Evolutionary conservation across 129 eudicot species (phyloP), one percentile per base, ranked within the genome.

Genomic region (Chrysanthemum seticuspe): DNA sequence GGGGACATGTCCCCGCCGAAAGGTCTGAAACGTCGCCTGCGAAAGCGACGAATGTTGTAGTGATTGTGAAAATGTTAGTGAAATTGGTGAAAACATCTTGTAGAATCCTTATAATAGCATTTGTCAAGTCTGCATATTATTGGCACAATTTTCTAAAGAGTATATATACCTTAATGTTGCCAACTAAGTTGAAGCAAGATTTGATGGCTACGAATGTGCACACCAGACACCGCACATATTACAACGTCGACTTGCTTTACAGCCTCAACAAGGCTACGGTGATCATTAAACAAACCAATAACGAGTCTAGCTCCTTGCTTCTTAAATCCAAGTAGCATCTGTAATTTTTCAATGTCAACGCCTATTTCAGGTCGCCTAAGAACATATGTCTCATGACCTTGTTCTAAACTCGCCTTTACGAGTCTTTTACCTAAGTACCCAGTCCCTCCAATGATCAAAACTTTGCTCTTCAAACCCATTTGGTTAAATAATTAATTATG

Each of bases 131-230:
- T 9, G 50, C 3, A 29, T 29, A 29, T 29, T 4, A 29, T 31
- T 31, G 36, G 36, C 4, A 31, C 4, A 31, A 36, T 2, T n/a
- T 11, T 48, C 5, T 9, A 12, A 8, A 44, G 27, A 3, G 9
- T 34, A 55, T 62, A 10, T 47, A 19, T 80, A 91, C 97, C 97
- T 88, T 85, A 29, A 91, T 56, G 61, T 88, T 91, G 15, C 97
- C 96, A 15, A 93, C 96, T 88, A 57, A 91, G 96, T 76, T 91
- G 96, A 76, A 88, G 50, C 70, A 88, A 62, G 12, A 91, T 78
- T 6, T 86, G 84, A 55, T 91, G 97, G 69, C 87, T 86, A 40
- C 97, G 80, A 3, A 91, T 78, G 74, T 91, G 97, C 31, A 88
- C 92, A 19, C 97, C 96, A 0, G 96, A 91, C 1, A 91, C 79